Evolutionary conservation across 202 grass and related monocot genomes (phyloP), one percentile per base, ranked within the genome.

Genomic region (Panicum hallii): DNA sequence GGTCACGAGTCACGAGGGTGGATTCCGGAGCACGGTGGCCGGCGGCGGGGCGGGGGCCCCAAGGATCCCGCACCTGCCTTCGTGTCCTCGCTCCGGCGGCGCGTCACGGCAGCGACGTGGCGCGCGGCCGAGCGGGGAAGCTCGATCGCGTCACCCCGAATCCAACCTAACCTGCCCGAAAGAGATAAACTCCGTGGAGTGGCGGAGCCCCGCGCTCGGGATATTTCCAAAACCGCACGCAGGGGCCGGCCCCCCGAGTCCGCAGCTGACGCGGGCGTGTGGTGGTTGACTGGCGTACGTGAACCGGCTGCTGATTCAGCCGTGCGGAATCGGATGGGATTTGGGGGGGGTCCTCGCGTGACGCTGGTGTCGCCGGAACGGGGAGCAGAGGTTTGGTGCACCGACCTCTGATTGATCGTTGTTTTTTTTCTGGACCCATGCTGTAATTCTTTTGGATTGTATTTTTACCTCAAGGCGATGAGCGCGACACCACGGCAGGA

Each of bases 31-130:
- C 60, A 63, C 61, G 44, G 38, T 46, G 19, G 19, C 46, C 19
- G 9, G 38, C 60, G 66, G 63, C 19, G 15, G 15, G 32, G 14
- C 8, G 63, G 12, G 70, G 38, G 11, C 6, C 58, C 42, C 43
- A 20, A 19, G 30, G 15, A 15, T 4, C 10, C 40, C 43, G 12
- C 62, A 38, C 47, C 11, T 23, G 44, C 74, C 54, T 71, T 5
- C 32, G 55, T 71, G 54, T 52, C 65, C 64, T 36, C 40, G 43
- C 32, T 28, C 17, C 55, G 32, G 54, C 54, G 54, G 54, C 54
- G 54, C 17, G 41, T 49, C 80, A 48, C 64, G 12, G 20, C 64
- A 9, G 70, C 65, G 54, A 72, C 83, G 83, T 63, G 83, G 75
- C 83, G 16, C 45, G 54, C 1, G 19, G 83, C 43, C 20, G 62